These are phyloP conservation scores for Geosmithia morbida DNA, from an alignment of 2,329 filamentous ascomycete species.

Conservation along the genomic window DNA sequence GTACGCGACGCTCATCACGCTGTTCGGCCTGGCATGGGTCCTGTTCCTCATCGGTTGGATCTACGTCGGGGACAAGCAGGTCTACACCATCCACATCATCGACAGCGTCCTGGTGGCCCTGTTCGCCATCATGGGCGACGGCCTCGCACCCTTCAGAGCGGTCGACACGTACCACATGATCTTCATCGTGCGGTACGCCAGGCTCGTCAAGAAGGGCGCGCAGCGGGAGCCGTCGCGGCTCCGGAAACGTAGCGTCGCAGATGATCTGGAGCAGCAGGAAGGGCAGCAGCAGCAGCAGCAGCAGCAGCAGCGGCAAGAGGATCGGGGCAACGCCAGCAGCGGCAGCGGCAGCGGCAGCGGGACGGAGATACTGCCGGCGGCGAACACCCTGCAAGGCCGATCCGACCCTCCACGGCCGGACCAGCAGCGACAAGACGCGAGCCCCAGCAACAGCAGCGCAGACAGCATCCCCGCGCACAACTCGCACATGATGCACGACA, in stretches of 20 bases:
- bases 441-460: not conserved
- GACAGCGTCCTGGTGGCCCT: conserved; percentile 58
- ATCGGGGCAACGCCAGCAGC: not conserved
- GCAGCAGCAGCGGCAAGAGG: not conserved
- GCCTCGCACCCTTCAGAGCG: conserved; percentile 58
- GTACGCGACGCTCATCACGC: conserved; percentile 69
- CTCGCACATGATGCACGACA: conserved; percentile 8
- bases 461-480: not conserved
- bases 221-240: conserved; percentile 4
- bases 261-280: conserved; percentile 3
- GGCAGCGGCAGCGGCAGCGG: not conserved
- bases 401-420: not conserved
- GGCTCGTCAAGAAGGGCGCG: conserved; percentile 13
- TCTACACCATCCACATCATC: conserved; percentile 55
- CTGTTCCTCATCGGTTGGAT: conserved; percentile 88
- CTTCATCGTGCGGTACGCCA: conserved; percentile 56
- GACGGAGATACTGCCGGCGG: not conserved
- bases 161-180: conserved; percentile 83
- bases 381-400: not conserved
- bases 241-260: conserved; percentile 6
- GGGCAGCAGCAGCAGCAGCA: not conserved
- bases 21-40: conserved; percentile 80
- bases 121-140: conserved; percentile 57
- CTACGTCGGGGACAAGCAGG: conserved; percentile 59
- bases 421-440: not conserved